A percentile compares a stretch with the other conserved stretches of the same genome.
Conservation (phyloP, 805 yeast genomes). For the Wickerhamiella allomyrinae region DNA sequence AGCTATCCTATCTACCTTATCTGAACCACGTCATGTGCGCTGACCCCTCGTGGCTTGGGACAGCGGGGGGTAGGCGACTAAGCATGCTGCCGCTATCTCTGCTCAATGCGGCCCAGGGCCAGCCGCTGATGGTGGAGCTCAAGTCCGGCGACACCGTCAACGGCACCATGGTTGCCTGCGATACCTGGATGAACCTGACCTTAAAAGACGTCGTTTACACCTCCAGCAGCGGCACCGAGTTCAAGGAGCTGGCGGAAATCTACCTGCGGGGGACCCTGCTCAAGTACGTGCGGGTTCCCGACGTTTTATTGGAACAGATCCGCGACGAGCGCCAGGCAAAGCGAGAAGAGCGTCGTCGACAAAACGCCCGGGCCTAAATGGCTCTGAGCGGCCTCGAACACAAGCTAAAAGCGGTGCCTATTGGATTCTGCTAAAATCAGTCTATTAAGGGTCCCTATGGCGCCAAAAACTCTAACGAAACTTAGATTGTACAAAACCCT, state of each 20-base stretch:
- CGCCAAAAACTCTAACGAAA: too few relatives aligned
- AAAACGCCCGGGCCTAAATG: background rate
- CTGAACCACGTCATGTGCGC: too few relatives aligned
- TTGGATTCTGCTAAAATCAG: too few relatives aligned
- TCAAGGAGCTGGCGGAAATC: constrained; percentile 12
- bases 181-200: constrained; percentile 91
- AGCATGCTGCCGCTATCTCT: constrained; percentile 76
- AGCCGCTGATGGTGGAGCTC: constrained; percentile 74
- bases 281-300: constrained; percentile 31
- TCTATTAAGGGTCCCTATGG: too few relatives aligned
- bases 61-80: constrained; percentile 1
- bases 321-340: constrained; percentile 25
- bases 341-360: constrained; percentile 22
- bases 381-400: too few relatives aligned
- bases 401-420: too few relatives aligned
- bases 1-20: too few relatives aligned
- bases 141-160: constrained; percentile 82
- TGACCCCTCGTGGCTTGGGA: too few relatives aligned
- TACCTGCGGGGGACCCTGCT: constrained; percentile 21
- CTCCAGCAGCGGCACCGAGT: constrained; percentile 7
- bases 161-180: constrained; percentile 76
- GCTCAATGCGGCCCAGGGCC: constrained; percentile 80
- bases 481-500: too few relatives aligned
- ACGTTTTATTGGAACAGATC: constrained; percentile 26
- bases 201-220: constrained; percentile 51